Evolutionary conservation across 2,329 filamentous ascomycete genomes (phyloP), one percentile per base, ranked within the genome.

Genomic region (Zymoseptoria tritici): DNA sequence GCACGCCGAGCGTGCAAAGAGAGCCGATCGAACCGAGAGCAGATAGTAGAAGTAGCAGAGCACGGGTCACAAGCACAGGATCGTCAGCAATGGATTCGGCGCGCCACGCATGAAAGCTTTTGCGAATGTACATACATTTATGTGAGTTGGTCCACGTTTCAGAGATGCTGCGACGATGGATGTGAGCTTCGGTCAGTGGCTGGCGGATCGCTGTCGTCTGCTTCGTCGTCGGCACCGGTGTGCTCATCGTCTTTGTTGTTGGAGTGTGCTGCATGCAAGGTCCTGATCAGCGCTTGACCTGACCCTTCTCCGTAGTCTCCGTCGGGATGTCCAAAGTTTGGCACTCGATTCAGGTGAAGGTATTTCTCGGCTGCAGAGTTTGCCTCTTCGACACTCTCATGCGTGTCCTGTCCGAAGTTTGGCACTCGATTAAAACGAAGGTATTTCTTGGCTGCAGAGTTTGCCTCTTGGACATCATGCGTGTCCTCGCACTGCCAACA

Each of bases 401-500:
- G n/a, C n/a, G n/a, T n/a, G n/a, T n/a, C n/a, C n/a, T 42, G 36
- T 1, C 36, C 4, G 16, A 42, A 42, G 1, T 16, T 42, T 16
- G 36, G 36, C 36, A 42, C 11, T 42, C 36, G 36, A 16, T 42
- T 42, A 6, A 42, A 42, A 6, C 36, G 36, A 42, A 42, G 9
- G 36, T 42, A 42, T 7, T 22, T 13, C 24, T 24, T 19, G n/a
- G 58, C 62, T 16, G 55, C 56, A 7, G 42, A 3, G n/a, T 64
- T 62, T 3, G 62, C 62, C 46, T 59, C 57, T 1, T 57, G 11
- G 4, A 59, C 56, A 13, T 62, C 57, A n/a, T n/a, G n/a, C n/a
- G n/a, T n/a, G n/a, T n/a, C n/a, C n/a, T 42, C n/a, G n/a, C n/a
- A n/a, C n/a, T n/a, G n/a, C n/a, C n/a, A n/a, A n/a, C n/a, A n/a